Percentiles rank a stretch among this genome's conserved stretches.
phyloP scores from a whole-genome alignment of 331 rosid species.

The Malus hybrid region DNA sequence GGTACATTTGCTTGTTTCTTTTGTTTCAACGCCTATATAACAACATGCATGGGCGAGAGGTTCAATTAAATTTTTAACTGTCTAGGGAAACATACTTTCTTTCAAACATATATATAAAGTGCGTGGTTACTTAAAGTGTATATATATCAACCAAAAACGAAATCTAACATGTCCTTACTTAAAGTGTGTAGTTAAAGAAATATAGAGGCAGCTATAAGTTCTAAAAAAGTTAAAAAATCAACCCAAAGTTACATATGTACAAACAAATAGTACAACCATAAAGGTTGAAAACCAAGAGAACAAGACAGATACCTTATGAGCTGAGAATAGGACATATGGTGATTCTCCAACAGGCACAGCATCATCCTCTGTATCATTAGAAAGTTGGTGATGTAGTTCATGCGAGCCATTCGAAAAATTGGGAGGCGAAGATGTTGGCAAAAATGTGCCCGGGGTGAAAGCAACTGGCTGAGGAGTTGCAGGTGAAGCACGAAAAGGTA shows the following conservation, averaged over 20 bases:
- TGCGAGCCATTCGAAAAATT: slow-evolving; percentile 48
- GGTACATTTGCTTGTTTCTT: slow-evolving; percentile 90
- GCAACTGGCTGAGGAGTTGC: slow-evolving; percentile 89
- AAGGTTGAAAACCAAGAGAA: slow-evolving; percentile 4
- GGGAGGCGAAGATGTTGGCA: slow-evolving; percentile 64
- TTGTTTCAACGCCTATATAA: slow-evolving; percentile 61
- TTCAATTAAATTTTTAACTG: not conserved
- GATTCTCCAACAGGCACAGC: slow-evolving; percentile 40
- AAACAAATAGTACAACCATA: not conserved
- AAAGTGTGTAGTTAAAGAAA: not conserved
- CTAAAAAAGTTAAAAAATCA: not conserved
- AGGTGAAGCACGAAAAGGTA: slow-evolving; percentile 86
- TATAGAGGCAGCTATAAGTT: not conserved
- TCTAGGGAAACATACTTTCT: not conserved
- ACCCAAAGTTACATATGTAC: not conserved
- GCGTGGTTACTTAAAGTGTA: not conserved
- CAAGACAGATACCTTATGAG: slow-evolving; percentile 61
- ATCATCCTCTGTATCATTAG: slow-evolving; percentile 46
- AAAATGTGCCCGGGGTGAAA: slow-evolving; percentile 50
- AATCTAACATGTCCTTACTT: not conserved
- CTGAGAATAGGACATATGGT: slow-evolving; percentile 80
- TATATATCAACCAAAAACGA: not conserved
- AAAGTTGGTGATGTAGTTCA: slow-evolving; percentile 36
- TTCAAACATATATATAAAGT: not conserved
- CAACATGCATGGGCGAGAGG: not conserved